A percentile compares a stretch with the other conserved stretches of the same genome.
phyloP scores from a whole-genome alignment of 768 basidiomycete genomes.

The Agrocybe praecox region DNA sequence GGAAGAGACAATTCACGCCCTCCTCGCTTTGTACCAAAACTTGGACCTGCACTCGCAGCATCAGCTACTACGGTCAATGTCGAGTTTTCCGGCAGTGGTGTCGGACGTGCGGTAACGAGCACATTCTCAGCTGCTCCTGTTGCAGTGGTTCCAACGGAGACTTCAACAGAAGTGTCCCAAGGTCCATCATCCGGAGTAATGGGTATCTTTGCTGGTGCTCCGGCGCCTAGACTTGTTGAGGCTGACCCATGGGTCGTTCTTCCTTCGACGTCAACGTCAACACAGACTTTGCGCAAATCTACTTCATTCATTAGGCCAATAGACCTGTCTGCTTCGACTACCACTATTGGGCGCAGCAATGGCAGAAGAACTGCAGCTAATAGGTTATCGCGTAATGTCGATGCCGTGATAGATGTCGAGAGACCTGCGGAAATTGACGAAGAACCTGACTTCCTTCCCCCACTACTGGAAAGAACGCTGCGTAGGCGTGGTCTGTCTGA shows the following conservation, averaged over 20 bases:
- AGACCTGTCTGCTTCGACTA: slow-evolving; percentile 12
- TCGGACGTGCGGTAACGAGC: slow-evolving; percentile 42
- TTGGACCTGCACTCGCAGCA: slow-evolving; percentile 82
- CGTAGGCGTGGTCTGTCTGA: slow-evolving; percentile 85
- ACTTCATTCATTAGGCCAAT: slow-evolving; percentile 29
- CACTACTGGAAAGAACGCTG: slow-evolving; percentile 68
- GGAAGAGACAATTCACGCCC: slow-evolving; percentile 23
- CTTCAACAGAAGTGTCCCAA: slow-evolving; percentile 11
- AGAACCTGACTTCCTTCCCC: slow-evolving; percentile 44
- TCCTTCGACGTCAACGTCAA: slow-evolving; percentile 33
- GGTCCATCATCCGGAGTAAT: slow-evolving; percentile 48
- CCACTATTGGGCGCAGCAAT: slow-evolving; percentile 25
- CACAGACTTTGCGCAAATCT: slow-evolving; percentile 26
- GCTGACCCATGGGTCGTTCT: slow-evolving; percentile 78
- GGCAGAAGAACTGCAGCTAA: slow-evolving; percentile 22
- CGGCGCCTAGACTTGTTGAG: slow-evolving; percentile 58
- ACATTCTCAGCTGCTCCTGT: slow-evolving; percentile 29
- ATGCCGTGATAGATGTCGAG: slow-evolving; percentile 73
- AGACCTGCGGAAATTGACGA: slow-evolving; percentile 29
- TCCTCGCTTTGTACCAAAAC: slow-evolving; percentile 70
- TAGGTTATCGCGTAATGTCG: slow-evolving; percentile 65
- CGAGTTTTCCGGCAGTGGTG: slow-evolving; percentile 80
- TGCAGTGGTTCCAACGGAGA: slow-evolving; percentile 7
- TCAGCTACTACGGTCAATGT: slow-evolving; percentile 94
- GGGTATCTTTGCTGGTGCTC: slow-evolving; percentile 94